Evolutionary conservation across 75 land plant genomes (phyloP).

Genomic region (Adiantum capillusveneris): DNA sequence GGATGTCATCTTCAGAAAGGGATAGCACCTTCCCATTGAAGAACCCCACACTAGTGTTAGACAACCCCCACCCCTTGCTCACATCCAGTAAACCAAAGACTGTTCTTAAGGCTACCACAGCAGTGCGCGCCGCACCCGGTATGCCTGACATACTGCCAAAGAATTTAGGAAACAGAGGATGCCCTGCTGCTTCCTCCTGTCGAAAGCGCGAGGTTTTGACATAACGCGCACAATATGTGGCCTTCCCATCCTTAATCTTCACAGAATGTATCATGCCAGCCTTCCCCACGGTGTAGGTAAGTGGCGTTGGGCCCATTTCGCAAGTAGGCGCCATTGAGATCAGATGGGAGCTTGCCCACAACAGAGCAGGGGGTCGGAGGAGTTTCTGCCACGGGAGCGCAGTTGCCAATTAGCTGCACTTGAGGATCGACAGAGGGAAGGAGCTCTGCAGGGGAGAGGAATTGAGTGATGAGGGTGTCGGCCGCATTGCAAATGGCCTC

Average conservation of each 20-base stretch:
- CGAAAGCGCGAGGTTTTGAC: slow-evolving; percentile 47
- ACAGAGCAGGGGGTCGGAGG: slow-evolving; percentile 28
- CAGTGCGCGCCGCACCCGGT: slow-evolving; percentile 33
- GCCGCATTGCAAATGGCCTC: slow-evolving; percentile 17
- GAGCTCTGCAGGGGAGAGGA: slow-evolving; percentile 27
- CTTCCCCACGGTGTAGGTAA: too few species aligned
- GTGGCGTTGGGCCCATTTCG: too few species aligned
- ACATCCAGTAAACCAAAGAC: slow-evolving; percentile 37
- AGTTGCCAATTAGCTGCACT: slow-evolving; percentile 65
- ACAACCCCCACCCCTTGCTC: slow-evolving; percentile 41
- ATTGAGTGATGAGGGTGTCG: slow-evolving; percentile 43
- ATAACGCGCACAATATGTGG: slow-evolving; percentile 54
- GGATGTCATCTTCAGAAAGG: slow-evolving; percentile 62
- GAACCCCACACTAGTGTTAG: slow-evolving; percentile 52
- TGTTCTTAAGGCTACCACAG: slow-evolving; percentile 20
- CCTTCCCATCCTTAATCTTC: slow-evolving; percentile 15
- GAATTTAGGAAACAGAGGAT: slow-evolving; percentile 37
- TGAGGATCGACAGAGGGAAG: slow-evolving; percentile 42
- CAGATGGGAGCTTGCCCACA: too few species aligned
- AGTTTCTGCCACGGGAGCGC: slow-evolving; percentile 57
- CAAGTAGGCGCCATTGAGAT: too few species aligned
- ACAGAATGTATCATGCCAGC: slow-evolving; percentile 86
- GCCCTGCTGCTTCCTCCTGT: slow-evolving; percentile 31
- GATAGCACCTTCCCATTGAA: slow-evolving; percentile 44
- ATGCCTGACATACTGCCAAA: slow-evolving; percentile 4